These are phyloP conservation scores for Pseudophaeomoniella oleicola DNA, from an alignment of 2,329 filamentous ascomycete genomes.

Conservation along the genomic window DNA sequence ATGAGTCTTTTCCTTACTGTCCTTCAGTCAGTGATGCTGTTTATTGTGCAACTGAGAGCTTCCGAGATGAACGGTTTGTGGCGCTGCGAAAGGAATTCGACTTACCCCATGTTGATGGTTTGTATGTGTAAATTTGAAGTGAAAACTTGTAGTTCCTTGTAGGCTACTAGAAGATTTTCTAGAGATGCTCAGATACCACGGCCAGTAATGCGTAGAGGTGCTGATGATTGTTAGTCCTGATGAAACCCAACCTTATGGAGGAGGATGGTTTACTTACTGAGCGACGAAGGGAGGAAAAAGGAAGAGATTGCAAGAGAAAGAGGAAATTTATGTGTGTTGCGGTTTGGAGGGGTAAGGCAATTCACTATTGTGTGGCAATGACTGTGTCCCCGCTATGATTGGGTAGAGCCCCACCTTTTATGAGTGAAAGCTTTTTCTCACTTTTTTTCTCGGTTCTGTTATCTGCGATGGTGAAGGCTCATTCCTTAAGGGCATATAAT, in stretches of 20 bases:
- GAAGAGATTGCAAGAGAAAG: slow-evolving; percentile 4
- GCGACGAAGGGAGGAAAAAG: slow-evolving; percentile 9
- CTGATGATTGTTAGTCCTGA: slow-evolving; percentile 17
- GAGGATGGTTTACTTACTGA: slow-evolving; percentile 12
- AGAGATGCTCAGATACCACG: slow-evolving; percentile 35
- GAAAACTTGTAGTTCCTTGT: slow-evolving; percentile 32
- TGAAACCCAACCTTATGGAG: slow-evolving; percentile 6
- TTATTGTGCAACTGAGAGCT: no score
- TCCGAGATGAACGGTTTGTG: no score
- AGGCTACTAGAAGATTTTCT: slow-evolving; percentile 30
- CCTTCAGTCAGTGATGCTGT: slow-evolving; percentile 10
- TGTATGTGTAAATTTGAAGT: slow-evolving; percentile 13
- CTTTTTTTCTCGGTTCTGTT: no score
- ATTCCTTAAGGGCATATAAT: no score
- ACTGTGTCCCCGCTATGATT: neutral
- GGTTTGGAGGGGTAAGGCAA: slow-evolving; percentile 1
- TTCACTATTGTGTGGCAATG: neutral
- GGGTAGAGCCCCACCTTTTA: neutral
- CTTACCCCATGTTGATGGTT: slow-evolving; percentile 48
- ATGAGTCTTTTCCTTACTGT: slow-evolving; percentile 89
- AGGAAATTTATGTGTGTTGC: slow-evolving; percentile 5
- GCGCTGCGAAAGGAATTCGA: no score
- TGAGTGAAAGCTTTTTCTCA: neutral
- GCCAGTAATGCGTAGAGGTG: slow-evolving; percentile 35
- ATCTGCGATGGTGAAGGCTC: no score